Evolutionary conservation across 2,329 filamentous ascomycete genomes (phyloP).

Genomic region (Neonectria coccinea): DNA sequence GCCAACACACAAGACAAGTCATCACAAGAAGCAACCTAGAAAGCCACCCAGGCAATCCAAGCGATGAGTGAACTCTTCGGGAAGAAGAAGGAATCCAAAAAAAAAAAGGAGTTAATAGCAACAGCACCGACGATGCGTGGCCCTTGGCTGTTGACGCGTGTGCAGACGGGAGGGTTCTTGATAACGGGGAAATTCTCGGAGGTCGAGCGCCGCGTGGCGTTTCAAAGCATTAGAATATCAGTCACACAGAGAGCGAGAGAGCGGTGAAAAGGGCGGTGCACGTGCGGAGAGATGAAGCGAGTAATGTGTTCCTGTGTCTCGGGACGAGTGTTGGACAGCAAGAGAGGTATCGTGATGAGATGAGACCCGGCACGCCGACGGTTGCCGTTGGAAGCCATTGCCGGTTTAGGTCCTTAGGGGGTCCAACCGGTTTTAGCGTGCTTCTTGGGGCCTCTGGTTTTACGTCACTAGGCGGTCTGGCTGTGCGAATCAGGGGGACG

Average conservation of each 20-base stretch:
- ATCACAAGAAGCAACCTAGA: background rate
- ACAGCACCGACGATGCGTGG: background rate
- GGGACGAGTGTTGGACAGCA: constrained; percentile 15
- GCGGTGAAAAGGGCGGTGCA: constrained; percentile 11
- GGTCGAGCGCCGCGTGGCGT: constrained; percentile 6
- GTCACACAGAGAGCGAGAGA: background rate
- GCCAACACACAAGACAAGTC: background rate
- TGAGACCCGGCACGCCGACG: constrained; percentile 28
- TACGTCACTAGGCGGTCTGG: background rate
- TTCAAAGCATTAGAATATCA: background rate
- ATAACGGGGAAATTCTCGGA: constrained; percentile 29
- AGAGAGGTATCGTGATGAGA: constrained; percentile 30
- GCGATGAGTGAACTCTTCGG: background rate
- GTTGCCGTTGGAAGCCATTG: constrained; percentile 33
- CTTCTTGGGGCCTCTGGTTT: background rate
- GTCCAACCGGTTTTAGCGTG: background rate
- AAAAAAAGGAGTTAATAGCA: background rate
- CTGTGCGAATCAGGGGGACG: background rate
- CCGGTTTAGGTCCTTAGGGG: background rate
- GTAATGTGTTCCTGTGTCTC: constrained; percentile 3
- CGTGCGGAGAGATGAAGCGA: background rate
- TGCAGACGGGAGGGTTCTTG: constrained; percentile 5
- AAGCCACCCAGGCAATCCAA: background rate
- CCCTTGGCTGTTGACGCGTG: constrained; percentile 12
- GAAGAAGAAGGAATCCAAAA: background rate